A percentile compares a stretch with the other conserved stretches of the same genome.
Evolutionary conservation across 83 land plant species (phyloP).

Genomic region (Picea mariana): DNA sequence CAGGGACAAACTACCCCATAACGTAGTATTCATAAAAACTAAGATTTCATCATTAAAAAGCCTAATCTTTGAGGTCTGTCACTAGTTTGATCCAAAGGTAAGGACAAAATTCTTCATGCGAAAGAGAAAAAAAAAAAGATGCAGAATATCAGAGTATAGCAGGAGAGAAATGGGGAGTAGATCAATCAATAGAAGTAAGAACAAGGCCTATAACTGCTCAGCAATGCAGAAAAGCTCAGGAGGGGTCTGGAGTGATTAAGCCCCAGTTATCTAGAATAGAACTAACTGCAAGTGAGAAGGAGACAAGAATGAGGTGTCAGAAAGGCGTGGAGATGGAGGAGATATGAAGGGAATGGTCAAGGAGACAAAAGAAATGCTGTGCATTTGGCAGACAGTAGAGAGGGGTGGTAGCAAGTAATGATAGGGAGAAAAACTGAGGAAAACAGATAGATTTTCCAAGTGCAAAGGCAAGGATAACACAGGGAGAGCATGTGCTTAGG

Average conservation of each 20-base stretch:
- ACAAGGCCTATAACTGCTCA: constrained; percentile 6
- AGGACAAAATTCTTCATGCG: neutral
- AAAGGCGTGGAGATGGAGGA: constrained; percentile 6
- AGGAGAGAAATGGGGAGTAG: neutral
- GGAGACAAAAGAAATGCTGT: constrained; percentile 18
- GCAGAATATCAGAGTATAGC: neutral
- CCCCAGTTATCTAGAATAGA: constrained; percentile 6
- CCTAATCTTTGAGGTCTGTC: neutral
- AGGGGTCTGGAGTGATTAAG: constrained; percentile 9
- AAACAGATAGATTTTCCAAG: constrained; percentile 12
- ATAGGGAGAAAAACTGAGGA: neutral
- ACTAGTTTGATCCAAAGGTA: neutral
- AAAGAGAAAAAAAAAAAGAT: neutral
- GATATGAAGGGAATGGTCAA: constrained; percentile 4
- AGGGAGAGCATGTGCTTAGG: constrained; percentile 17
- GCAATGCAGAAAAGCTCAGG: neutral
- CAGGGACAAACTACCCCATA: neutral
- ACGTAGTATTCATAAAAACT: neutral
- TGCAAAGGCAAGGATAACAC: constrained; percentile 12
- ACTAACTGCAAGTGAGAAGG: constrained; percentile 10
- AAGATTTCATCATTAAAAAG: neutral
- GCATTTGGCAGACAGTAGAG: constrained; percentile 17
- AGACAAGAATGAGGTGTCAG: constrained; percentile 19
- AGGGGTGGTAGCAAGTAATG: constrained; percentile 11
- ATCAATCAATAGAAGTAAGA: constrained; percentile 5